Evolutionary conservation across 768 basidiomycete species (phyloP), one percentile per base, ranked within the genome.

Genomic region (Pulveroboletus sp.): DNA sequence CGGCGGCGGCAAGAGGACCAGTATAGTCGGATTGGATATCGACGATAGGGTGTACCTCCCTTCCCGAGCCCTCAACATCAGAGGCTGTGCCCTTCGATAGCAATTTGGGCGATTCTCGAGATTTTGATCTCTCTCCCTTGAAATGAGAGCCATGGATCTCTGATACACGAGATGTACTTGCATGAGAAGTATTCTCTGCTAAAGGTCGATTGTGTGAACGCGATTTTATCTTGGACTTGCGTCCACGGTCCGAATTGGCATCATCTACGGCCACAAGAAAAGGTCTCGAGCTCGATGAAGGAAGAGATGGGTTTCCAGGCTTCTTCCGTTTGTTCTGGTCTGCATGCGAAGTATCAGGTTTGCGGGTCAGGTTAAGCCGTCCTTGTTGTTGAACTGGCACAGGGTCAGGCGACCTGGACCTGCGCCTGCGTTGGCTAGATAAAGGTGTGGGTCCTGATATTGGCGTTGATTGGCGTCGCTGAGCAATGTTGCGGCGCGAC

Each of bases 1-100:
- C 81, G 12, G 76, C 71, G 12, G 66, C 59, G 6, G 76, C 72
- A 51, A 75, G 50, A 8, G 75, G 63, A 0, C 74, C 74, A 35
- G 35, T 53, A 24, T 60, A 65, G 12, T 61, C 65, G 13, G 35
- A 17, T 23, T 61, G 49, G 16, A 47, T 9, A 34, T 57, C 59
- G n/a, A 47, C 14, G 20, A 56, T n/a, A 8, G 40, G 52, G 39
- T 56, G 55, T 2, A 43, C 20, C 5, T 67, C 65, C 36, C 49
- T 61, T 16, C 58, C 62, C 1, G 62, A 60, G 21, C 65, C 66
- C 13, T 60, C 57, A 0, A 32, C 53, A 24, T 73, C 72, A 1
- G 68, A 68, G 8, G 56, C 32, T 2, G 45, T 27, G 8, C 58
- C 44, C 52, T 65, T 70, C n/a, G 51, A 51, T 19, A 49, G 45